phyloP scores from a whole-genome alignment of 1,284 basidiomycete species.

The Flammula alnicola region DNA sequence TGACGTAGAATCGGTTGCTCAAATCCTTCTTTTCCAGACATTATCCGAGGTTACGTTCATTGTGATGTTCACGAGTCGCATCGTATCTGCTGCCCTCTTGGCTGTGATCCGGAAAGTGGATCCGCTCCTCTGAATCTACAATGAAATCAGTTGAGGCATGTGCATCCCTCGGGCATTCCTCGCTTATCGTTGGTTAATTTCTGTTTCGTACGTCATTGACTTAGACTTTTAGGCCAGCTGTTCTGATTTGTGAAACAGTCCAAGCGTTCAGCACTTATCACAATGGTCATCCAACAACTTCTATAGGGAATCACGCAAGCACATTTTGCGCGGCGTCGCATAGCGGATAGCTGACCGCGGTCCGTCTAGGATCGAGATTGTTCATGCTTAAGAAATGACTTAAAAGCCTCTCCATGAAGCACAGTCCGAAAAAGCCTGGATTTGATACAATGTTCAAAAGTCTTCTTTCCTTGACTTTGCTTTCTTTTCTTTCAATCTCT shows the following conservation, averaged over 20 bases:
- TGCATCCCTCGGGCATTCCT: background rate
- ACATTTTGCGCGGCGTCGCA: too few species aligned
- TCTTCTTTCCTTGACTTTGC: conserved; percentile 15
- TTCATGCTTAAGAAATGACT: too few species aligned
- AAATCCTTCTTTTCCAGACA: conserved; percentile 1
- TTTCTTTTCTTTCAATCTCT: conserved; percentile 23
- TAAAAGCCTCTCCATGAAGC: background rate
- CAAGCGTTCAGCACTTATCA: background rate
- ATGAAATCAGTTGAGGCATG: too few species aligned
- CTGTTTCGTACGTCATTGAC: background rate
- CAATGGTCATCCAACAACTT: background rate
- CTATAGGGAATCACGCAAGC: too few species aligned
- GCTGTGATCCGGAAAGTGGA: background rate
- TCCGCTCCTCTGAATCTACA: too few species aligned
- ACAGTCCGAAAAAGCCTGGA: background rate
- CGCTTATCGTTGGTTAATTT: background rate
- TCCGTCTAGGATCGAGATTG: too few species aligned
- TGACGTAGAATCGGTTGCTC: background rate
- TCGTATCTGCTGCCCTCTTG: background rate
- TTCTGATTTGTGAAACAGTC: too few species aligned
- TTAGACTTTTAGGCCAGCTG: background rate
- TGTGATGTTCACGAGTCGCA: background rate
- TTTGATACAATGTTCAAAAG: conserved; percentile 6
- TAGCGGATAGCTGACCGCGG: too few species aligned
- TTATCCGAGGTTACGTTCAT: conserved; percentile 7